Conservation (phyloP, 768 basidiomycete genomes). For the Pholiota molesta region DNA sequence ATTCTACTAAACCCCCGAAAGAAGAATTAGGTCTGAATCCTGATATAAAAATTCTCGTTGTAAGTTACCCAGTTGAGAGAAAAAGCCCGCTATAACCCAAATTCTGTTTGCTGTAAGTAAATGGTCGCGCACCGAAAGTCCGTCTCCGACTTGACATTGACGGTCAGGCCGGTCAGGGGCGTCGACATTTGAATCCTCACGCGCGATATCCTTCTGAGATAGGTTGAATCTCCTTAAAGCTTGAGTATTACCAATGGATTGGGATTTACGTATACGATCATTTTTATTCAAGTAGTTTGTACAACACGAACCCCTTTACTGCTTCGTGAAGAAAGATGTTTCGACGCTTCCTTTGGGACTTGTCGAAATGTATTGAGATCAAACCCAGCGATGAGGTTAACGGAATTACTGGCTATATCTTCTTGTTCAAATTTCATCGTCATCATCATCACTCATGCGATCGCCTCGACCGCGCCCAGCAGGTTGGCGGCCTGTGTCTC, state of each 20-base stretch:
- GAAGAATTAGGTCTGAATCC: background rate
- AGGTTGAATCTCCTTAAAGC: background rate
- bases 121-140: background rate
- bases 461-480: slow-evolving; percentile 21
- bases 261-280: background rate
- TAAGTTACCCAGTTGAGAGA: background rate
- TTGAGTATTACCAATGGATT: background rate
- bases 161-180: background rate
- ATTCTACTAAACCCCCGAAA: background rate
- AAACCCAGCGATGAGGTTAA: background rate
- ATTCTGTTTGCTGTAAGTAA: background rate
- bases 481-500: slow-evolving; percentile 9
- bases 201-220: background rate
- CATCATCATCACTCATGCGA: slow-evolving; percentile 27
- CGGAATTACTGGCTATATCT: background rate
- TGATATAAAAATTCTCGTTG: background rate
- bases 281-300: background rate
- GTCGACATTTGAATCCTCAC: background rate
- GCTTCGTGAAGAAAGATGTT: background rate
- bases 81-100: too few species aligned
- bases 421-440: slow-evolving; percentile 2
- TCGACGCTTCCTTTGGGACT: background rate
- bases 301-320: background rate
- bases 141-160: background rate
- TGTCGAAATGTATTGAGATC: background rate